phyloP scores from a whole-genome alignment of 1,284 basidiomycete species.

The Coniferiporia sulphurascens region DNA sequence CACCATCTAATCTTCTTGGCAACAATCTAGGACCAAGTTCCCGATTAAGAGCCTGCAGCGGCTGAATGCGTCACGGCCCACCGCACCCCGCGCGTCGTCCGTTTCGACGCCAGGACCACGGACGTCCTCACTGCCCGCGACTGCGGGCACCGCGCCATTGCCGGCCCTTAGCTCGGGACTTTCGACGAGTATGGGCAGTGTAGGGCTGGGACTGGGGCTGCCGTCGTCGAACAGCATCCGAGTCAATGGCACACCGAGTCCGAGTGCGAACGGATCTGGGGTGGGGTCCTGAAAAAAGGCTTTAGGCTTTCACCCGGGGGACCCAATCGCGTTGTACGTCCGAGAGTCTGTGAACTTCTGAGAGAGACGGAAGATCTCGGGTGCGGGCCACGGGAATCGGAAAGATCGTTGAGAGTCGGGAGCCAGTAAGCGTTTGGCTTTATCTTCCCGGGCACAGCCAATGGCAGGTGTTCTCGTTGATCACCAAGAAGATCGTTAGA shows the following conservation, averaged over 20 bases:
- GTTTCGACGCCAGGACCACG: neutral
- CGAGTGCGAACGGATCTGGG: slow-evolving; percentile 2
- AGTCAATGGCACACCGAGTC: slow-evolving; percentile 1
- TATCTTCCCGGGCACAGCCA: slow-evolving; percentile 20
- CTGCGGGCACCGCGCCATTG: too few relatives aligned
- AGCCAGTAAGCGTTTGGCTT: slow-evolving; percentile 7
- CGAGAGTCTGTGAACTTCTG: neutral
- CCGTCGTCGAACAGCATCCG: slow-evolving; percentile 5
- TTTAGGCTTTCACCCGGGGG: neutral
- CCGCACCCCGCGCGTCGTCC: slow-evolving; percentile 18
- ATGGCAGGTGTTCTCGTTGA: neutral
- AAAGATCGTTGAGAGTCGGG: neutral
- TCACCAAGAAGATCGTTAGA: neutral
- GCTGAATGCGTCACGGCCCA: slow-evolving; percentile 55
- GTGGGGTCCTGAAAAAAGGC: neutral
- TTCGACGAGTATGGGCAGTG: neutral
- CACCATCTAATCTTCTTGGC: slow-evolving; percentile 8
- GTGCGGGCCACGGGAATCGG: neutral
- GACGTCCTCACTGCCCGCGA: neutral
- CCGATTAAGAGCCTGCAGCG: slow-evolving; percentile 84
- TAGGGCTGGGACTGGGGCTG: neutral
- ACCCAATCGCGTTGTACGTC: neutral
- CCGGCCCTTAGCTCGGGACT: neutral
- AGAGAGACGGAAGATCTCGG: slow-evolving; percentile 6
- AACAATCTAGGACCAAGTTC: slow-evolving; percentile 74